A percentile compares a stretch with the other conserved stretches of the same genome.
phyloP scores from a whole-genome alignment of 2,329 filamentous ascomycete genomes.

The Helotiales sp. region DNA sequence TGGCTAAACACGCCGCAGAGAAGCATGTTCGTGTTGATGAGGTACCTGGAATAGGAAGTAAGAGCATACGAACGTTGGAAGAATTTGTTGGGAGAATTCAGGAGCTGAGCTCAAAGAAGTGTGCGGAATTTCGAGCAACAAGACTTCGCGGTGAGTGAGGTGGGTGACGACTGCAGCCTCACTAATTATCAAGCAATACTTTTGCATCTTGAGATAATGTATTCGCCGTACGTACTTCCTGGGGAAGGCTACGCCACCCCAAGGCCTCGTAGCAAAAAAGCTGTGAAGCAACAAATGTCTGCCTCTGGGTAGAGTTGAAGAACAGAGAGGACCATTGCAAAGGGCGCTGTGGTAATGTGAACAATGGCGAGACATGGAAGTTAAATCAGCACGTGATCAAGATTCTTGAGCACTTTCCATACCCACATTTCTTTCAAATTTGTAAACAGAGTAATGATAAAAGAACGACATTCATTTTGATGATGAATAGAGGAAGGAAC shows the following conservation, averaged over 20 bases:
- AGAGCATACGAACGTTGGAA: constrained; percentile 19
- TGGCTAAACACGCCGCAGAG: constrained; percentile 7
- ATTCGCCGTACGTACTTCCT: constrained; percentile 14
- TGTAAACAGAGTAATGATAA: too few species aligned
- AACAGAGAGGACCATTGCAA: too few species aligned
- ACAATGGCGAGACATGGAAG: too few species aligned
- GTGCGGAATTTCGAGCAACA: constrained; percentile 18
- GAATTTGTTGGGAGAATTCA: constrained; percentile 18
- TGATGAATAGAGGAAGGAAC: too few species aligned
- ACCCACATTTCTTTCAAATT: too few species aligned
- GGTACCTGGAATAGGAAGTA: constrained; percentile 13
- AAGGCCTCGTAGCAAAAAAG: constrained; percentile 3
- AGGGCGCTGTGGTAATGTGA: too few species aligned
- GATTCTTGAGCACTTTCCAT: too few species aligned
- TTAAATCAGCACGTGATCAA: too few species aligned
- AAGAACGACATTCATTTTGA: too few species aligned
- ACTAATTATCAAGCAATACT: constrained; percentile 16
- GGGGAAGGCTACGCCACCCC: constrained; percentile 10
- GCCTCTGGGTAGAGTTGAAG: too few species aligned
- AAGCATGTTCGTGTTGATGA: constrained; percentile 14
- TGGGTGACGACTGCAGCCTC: constrained; percentile 13
- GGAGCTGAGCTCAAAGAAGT: constrained; percentile 17
- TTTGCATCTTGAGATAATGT: constrained; percentile 17
- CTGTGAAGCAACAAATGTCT: too few species aligned
- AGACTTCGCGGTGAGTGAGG: constrained; percentile 12